A percentile compares a stretch with the other conserved stretches of the same genome.
Evolutionary conservation across 805 yeast species (phyloP).

Genomic region (Pichia sporocuriosa): DNA sequence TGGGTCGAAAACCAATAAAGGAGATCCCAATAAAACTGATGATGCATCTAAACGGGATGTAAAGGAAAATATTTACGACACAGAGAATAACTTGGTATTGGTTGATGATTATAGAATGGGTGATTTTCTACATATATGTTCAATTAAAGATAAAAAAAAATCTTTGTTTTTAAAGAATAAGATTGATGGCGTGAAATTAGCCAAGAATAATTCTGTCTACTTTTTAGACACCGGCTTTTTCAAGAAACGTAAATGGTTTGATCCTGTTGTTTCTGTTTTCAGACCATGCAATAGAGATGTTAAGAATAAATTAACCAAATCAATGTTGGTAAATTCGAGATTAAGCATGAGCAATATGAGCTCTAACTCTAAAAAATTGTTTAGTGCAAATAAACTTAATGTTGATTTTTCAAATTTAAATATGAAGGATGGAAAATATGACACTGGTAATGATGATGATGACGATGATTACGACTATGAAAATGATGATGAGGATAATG

Average conservation of each 20-base stretch:
- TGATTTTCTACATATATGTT: conserved; percentile 16
- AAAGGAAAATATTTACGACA: not conserved
- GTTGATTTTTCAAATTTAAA: conserved; percentile 10
- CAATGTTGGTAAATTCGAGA: conserved; percentile 17
- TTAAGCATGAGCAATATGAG: not conserved
- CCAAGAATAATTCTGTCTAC: conserved; percentile 26
- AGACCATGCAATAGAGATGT: conserved; percentile 28
- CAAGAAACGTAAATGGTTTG: conserved; percentile 23
- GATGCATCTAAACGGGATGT: not conserved
- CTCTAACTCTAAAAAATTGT: conserved; percentile 6
- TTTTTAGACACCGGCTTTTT: conserved; percentile 20
- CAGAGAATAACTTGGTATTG: conserved; percentile 2
- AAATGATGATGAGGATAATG: conserved; percentile 14
- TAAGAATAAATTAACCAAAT: conserved; percentile 24
- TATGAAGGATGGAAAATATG: conserved; percentile 3
- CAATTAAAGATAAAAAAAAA: conserved; percentile 21
- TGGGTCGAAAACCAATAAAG: not conserved
- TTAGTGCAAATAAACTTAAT: conserved; percentile 8
- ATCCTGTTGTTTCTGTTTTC: conserved; percentile 22
- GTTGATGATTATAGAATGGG: conserved; percentile 17
- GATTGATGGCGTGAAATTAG: conserved; percentile 27
- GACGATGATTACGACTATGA: conserved; percentile 17
- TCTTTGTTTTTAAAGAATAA: conserved; percentile 19
- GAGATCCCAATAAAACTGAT: not conserved
- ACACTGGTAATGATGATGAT: conserved; percentile 8